Evolutionary conservation across 257 asterid species (phyloP), one percentile per base, ranked within the genome.

Genomic region (Nicotiana benthamiana): DNA sequence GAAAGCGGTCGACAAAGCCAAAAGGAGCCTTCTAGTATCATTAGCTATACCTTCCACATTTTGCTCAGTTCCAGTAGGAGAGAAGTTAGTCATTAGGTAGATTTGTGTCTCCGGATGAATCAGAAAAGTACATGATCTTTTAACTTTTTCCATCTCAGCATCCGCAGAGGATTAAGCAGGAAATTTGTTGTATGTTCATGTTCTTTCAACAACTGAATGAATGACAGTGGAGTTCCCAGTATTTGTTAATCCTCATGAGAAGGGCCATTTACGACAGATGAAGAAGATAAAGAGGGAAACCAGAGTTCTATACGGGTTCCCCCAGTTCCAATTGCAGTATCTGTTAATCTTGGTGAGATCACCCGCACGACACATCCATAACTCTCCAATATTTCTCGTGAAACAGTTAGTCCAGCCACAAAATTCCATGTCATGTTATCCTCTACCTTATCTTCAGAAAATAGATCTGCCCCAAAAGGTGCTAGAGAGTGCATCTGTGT

Each of bases 351-450:
- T 20, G 99, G 99, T 27, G 99, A 93, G 81, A 93, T 68, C 64
- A 92, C 94, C 60, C 97, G 97, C 66, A 95, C 93, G 18, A 89
- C 93, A 56, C 96, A 90, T 6, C 98, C 99, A 30, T 93, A 95
- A 75, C 88, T 92, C 86, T 93, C 97, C 59, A 95, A 90, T 85
- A 95, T 93, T 87, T 95, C 99, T 80, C 93, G 94, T 77, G 99
- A 98, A 82, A 95, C 99, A 43, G 93, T 91, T 79, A 95, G 76
- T 24, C 99, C 98, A 26, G 99, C 98, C 8, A 95, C 80, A 80
- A 95, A 95, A 83, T 95, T 95, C 99, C 99, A 95, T 7, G 97
- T 89, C 93, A 91, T 90, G 66, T 92, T 92, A 86, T 93, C 99
- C 82, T 90, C 96, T 67, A 95, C 87, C 83, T 82, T 91, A 74